These are phyloP conservation scores for Monilinia vaccinii-corymbosi DNA, from an alignment of 2,329 filamentous ascomycete species.

Conservation along the genomic window DNA sequence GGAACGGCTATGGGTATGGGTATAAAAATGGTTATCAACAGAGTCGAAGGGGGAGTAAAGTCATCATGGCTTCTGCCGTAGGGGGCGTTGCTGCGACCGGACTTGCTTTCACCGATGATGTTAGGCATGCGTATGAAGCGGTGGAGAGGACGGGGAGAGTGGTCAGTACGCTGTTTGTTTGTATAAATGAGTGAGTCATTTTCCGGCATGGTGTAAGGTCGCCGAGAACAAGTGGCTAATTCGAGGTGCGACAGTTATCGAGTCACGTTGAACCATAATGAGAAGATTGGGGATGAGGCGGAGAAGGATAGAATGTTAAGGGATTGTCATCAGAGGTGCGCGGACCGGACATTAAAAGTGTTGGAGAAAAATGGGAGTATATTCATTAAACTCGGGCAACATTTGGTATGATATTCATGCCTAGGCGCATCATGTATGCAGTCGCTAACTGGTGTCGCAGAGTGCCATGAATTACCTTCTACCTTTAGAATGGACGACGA, in stretches of 20 bases:
- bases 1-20: background rate
- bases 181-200: conserved; percentile 75
- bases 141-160: conserved; percentile 73
- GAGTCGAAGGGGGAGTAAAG: background rate
- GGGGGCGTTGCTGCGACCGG: conserved; percentile 21
- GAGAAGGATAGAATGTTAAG: conserved; percentile 62
- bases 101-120: conserved; percentile 55
- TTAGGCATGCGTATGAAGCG: conserved; percentile 67
- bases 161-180: conserved; percentile 61
- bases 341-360: conserved; percentile 73
- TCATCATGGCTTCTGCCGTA: conserved; percentile 18
- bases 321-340: conserved; percentile 87
- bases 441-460: conserved; percentile 32
- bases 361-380: conserved; percentile 96
- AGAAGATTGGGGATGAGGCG: conserved; percentile 50
- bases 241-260: conserved; percentile 58
- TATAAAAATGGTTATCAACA: conserved; percentile 4
- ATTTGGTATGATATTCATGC: conserved; percentile 48
- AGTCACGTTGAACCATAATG: conserved; percentile 63
- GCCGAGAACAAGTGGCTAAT: background rate
- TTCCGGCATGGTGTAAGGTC: background rate
- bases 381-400: conserved; percentile 96
- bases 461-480: conserved; percentile 94
- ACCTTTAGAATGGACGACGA: conserved; percentile 85
- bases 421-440: background rate